These are phyloP conservation scores for Microbotryum scabiosae DNA, from an alignment of 1,284 basidiomycete species.

Conservation along the genomic window DNA sequence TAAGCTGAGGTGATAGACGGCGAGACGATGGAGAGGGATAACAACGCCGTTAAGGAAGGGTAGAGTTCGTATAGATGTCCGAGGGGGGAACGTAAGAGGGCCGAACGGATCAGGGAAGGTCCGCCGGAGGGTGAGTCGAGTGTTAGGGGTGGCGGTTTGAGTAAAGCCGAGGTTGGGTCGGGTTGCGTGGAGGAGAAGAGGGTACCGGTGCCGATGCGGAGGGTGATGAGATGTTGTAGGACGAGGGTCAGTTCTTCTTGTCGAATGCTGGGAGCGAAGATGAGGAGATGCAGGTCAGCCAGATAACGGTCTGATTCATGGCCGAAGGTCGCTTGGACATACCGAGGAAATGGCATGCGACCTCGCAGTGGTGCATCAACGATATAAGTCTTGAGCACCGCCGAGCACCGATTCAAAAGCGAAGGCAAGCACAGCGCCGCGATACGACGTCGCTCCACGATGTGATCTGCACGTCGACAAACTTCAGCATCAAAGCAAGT, in stretches of 20 bases:
- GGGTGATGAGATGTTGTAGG: conserved; percentile 60
- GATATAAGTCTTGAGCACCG: conserved; percentile 60
- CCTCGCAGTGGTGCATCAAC: conserved; percentile 75
- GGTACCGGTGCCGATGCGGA: conserved; percentile 62
- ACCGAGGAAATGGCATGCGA: conserved; percentile 75
- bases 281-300: background rate
- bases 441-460: conserved; percentile 53
- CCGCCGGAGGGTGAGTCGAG: conserved; percentile 36
- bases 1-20: conserved; percentile 12
- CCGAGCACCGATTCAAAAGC: conserved; percentile 62
- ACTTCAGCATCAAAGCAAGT: background rate
- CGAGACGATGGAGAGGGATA: background rate
- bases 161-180: conserved; percentile 41
- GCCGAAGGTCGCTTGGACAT: conserved; percentile 12
- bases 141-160: conserved; percentile 34
- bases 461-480: conserved; percentile 34
- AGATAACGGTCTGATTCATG: background rate
- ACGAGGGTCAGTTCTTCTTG: conserved; percentile 86
- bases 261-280: conserved; percentile 51
- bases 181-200: conserved; percentile 60
- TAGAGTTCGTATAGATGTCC: conserved; percentile 83
- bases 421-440: conserved; percentile 61
- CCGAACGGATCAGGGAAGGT: conserved; percentile 51
- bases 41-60: conserved; percentile 62
- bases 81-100: conserved; percentile 58